Percentiles rank a stretch among this genome's conserved stretches.
Conservation (phyloP, 2,329 filamentous ascomycete species). For the Seiridium cupressi region DNA sequence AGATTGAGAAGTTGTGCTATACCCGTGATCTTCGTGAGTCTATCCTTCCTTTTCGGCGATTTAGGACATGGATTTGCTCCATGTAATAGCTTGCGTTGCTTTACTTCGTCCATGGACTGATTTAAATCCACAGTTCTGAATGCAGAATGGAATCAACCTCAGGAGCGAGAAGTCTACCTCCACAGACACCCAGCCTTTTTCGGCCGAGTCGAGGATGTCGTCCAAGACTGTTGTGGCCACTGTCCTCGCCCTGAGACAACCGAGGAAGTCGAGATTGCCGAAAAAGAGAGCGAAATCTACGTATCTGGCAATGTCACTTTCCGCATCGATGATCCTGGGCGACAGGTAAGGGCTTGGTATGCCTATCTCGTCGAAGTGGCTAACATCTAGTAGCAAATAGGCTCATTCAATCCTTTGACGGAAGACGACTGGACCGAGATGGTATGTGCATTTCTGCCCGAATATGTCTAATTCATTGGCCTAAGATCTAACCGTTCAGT, state of each 20-base stretch:
- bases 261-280: slow-evolving; percentile 69
- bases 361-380: no score
- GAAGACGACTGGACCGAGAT: slow-evolving; percentile 87
- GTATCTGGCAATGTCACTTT: slow-evolving; percentile 73
- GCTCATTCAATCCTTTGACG: slow-evolving; percentile 76
- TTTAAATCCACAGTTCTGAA: slow-evolving; percentile 57
- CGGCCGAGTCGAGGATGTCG: slow-evolving; percentile 70
- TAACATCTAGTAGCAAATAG: slow-evolving; percentile 39
- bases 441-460: slow-evolving; percentile 27
- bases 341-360: slow-evolving; percentile 37
- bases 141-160: slow-evolving; percentile 79
- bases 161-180: slow-evolving; percentile 72
- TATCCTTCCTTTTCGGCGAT: no score
- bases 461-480: background rate
- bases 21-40: slow-evolving; percentile 63
- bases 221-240: slow-evolving; percentile 77
- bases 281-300: slow-evolving; percentile 73
- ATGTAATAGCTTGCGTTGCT: background rate
- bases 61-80: background rate
- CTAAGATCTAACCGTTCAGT: background rate
- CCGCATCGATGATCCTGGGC: slow-evolving; percentile 76
- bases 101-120: background rate
- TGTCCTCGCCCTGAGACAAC: slow-evolving; percentile 69
- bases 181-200: slow-evolving; percentile 88
- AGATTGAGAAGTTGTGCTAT: slow-evolving; percentile 80